Conservation (phyloP, 257 asterid species). For the Fraxinus quadrangulata region DNA sequence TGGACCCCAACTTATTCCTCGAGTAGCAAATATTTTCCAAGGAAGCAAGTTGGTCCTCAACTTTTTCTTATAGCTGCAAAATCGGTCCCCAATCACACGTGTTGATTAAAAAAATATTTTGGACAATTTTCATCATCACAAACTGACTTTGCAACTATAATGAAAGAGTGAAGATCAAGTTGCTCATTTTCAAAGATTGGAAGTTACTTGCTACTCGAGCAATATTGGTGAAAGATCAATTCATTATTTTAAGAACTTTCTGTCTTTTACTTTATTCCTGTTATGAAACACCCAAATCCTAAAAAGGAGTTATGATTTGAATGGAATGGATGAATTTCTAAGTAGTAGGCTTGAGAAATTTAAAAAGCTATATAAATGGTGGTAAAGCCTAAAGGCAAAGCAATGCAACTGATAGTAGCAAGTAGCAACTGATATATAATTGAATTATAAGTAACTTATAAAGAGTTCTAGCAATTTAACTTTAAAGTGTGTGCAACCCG, state of each 20-base stretch:
- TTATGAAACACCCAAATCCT: constrained; percentile 69
- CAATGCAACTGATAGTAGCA: constrained; percentile 35
- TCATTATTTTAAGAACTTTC: constrained; percentile 34
- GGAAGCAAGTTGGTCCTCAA: background rate
- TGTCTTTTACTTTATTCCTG: constrained; percentile 60
- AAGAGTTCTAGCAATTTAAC: constrained; percentile 26
- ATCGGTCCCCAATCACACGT: too few relatives aligned
- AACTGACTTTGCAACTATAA: background rate
- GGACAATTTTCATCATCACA: background rate
- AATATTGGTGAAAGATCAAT: too few relatives aligned
- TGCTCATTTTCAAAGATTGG: constrained; percentile 24
- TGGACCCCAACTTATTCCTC: background rate
- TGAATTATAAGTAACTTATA: constrained; percentile 27
- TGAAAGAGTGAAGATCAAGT: background rate
- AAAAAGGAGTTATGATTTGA: constrained; percentile 36
- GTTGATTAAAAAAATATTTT: background rate
- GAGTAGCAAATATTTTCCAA: background rate
- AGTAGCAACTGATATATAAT: constrained; percentile 33
- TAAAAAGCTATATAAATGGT: constrained; percentile 30
- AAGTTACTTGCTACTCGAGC: constrained; percentile 15
- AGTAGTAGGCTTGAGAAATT: constrained; percentile 23
- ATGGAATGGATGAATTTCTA: constrained; percentile 32
- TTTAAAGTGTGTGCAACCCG: too few relatives aligned
- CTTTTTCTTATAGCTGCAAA: too few relatives aligned
- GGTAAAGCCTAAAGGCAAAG: constrained; percentile 43